These are phyloP conservation scores for Arthroderma uncinatum DNA, from an alignment of 2,329 filamentous ascomycete species.

Conservation along the genomic window DNA sequence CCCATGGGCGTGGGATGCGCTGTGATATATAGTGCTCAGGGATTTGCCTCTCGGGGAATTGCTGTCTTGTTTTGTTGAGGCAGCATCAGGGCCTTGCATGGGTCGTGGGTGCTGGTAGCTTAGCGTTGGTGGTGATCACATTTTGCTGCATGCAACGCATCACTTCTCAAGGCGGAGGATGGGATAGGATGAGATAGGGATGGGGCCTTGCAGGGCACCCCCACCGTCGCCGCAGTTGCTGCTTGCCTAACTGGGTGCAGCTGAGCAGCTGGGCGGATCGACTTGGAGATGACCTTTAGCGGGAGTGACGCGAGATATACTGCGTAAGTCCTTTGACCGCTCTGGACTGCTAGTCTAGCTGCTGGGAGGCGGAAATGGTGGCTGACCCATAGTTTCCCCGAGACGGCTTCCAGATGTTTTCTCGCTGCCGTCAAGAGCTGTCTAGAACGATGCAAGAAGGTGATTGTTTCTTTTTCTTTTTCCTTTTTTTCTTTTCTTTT, in stretches of 20 bases:
- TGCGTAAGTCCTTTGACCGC: background rate
- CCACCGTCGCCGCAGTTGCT: too few species aligned
- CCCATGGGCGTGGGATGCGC: background rate
- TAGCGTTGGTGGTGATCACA: conserved; percentile 2
- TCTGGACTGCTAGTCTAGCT: background rate
- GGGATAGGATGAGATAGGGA: background rate
- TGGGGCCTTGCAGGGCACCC: background rate
- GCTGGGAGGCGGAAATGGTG: background rate
- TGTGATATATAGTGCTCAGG: background rate
- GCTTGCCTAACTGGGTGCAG: background rate
- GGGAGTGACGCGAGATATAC: background rate
- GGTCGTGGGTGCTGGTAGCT: background rate
- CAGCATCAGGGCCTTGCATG: background rate
- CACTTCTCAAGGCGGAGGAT: background rate
- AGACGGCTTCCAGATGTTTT: too few species aligned
- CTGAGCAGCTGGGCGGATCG: background rate
- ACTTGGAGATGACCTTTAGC: background rate
- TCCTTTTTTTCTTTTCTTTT: background rate
- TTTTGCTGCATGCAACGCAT: background rate
- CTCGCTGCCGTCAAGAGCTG: background rate
- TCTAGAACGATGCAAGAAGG: background rate
- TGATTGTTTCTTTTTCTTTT: background rate
- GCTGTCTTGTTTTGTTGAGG: background rate
- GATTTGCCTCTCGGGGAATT: conserved; percentile 2
- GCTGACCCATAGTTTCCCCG: background rate